Evolutionary conservation across 805 yeast genomes (phyloP), one percentile per base, ranked within the genome.

Genomic region (Ogataea methylovora): DNA sequence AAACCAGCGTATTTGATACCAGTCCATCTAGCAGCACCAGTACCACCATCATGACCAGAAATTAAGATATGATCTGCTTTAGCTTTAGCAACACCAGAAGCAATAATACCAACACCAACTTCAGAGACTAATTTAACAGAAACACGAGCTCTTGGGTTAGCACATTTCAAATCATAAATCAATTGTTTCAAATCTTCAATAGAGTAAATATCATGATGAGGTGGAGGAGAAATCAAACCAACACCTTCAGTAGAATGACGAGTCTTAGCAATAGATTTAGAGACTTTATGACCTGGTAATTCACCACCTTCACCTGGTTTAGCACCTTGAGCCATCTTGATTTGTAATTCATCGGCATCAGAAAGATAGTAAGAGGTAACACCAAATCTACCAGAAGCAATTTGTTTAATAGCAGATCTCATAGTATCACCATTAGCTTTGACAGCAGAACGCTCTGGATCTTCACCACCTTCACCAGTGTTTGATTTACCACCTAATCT

Each of bases 251-350:
- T 90, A 1, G 97, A 87, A 61, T 88, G 96, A 64, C 98, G 78
- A 8, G 97, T 88, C 62, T 83, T 85, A 31, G 95, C 98, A 65
- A 90, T 90, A 32, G 75, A 74, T 39, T 70, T 76, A 19, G 90
- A 74, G 32, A 90, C 98, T 63, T 90, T 90, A 65, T 84, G 83
- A 39, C 95, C 95, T 24, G 96, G 96, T 47, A 87, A 70, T 63
- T 92, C 97, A 71, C 98, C 98, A 71, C 98, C 98, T 69, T 92
- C 97, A 67, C 97, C 98, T 9, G 97, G 97, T 65, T 90, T 90
- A 36, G 98, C 98, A 65, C 98, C 97, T 65, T 90, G 98, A 8
- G 97, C 97, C 88, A 90, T 87, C 67, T 90, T 90, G 61, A 90
- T 92, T 64, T 90, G 98, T 43, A 90, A 76, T 66, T 90, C 97